A percentile compares a stretch with the other conserved stretches of the same genome.
Evolutionary conservation across 2,329 filamentous ascomycete genomes (phyloP).

Genomic region (Blumeria hordei): DNA sequence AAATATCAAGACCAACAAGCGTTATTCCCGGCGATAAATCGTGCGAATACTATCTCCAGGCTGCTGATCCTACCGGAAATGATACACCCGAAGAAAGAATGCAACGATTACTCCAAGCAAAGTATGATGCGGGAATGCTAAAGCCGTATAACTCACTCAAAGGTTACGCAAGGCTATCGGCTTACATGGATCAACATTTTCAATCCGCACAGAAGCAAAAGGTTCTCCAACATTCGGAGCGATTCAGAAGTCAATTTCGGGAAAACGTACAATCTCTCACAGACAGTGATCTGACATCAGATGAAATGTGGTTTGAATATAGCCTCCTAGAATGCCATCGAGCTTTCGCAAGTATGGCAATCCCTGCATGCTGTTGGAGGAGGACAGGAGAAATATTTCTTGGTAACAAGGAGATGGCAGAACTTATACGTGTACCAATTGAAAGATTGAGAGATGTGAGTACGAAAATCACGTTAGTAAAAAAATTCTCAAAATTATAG

Average conservation of each 20-base stretch:
- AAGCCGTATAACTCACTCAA: slow-evolving; percentile 98
- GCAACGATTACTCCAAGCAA: slow-evolving; percentile 79
- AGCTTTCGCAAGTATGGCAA: slow-evolving; percentile 96
- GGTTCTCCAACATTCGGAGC: slow-evolving; percentile 74
- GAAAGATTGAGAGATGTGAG: slow-evolving; percentile 75
- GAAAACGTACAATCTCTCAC: slow-evolving; percentile 83
- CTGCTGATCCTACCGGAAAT: slow-evolving; percentile 76
- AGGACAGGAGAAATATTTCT: slow-evolving; percentile 92
- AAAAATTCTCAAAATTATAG: slow-evolving; percentile 21
- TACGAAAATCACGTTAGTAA: slow-evolving; percentile 6
- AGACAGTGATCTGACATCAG: slow-evolving; percentile 79
- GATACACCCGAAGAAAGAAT: slow-evolving; percentile 80
- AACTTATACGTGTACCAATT: slow-evolving; percentile 79
- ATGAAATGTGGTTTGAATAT: slow-evolving; percentile 98
- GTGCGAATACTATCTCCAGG: slow-evolving; percentile 88
- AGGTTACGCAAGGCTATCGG: slow-evolving; percentile 70
- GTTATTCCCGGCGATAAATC: slow-evolving; percentile 33
- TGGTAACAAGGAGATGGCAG: slow-evolving; percentile 96
- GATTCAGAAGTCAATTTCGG: slow-evolving; percentile 84
- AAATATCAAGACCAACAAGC: slow-evolving; percentile 35
- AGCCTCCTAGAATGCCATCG: slow-evolving; percentile 95
- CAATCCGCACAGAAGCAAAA: slow-evolving; percentile 64
- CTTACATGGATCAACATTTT: slow-evolving; percentile 81
- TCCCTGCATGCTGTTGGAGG: slow-evolving; percentile 92
- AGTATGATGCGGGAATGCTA: slow-evolving; percentile 83